Conservation (phyloP, 192 early-diverging fungal genomes). For the Dispira parvispora region DNA sequence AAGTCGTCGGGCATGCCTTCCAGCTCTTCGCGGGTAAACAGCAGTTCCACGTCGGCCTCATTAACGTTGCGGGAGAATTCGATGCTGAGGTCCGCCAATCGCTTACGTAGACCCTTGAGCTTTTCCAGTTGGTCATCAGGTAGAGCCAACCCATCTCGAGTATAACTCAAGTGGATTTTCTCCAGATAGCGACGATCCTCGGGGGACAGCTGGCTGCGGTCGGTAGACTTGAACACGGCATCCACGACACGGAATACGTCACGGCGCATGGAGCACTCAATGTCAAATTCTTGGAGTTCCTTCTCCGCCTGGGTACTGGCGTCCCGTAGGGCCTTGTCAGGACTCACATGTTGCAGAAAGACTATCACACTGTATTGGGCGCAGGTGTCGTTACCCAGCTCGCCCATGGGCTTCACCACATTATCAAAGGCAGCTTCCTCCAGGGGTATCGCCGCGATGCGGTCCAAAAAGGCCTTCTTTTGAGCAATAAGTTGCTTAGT, state of each 20-base stretch:
- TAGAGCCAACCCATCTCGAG: slow-evolving; percentile 55
- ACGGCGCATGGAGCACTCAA: slow-evolving; percentile 42
- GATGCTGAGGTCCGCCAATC: slow-evolving; percentile 46
- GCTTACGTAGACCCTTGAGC: slow-evolving; percentile 44
- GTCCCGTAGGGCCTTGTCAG: slow-evolving; percentile 43
- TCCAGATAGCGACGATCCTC: slow-evolving; percentile 54
- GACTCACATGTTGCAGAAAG: slow-evolving; percentile 27
- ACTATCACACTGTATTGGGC: slow-evolving; percentile 20
- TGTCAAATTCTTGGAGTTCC: slow-evolving; percentile 32
- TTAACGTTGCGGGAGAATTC: slow-evolving; percentile 55
- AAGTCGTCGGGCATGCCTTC: slow-evolving; percentile 58
- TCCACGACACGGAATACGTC: slow-evolving; percentile 44
- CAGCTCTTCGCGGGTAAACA: slow-evolving; percentile 37
- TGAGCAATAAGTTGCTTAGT: slow-evolving; percentile 18
- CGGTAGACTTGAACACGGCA: slow-evolving; percentile 28
- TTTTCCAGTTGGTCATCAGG: slow-evolving; percentile 36
- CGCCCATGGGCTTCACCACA: slow-evolving; percentile 23
- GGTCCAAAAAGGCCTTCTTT: slow-evolving; percentile 20
- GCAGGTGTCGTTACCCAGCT: slow-evolving; percentile 20
- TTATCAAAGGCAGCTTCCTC: slow-evolving; percentile 24
- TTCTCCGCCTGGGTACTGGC: slow-evolving; percentile 46
- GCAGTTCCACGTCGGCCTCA: slow-evolving; percentile 38
- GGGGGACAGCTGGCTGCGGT: slow-evolving; percentile 20
- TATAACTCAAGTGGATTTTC: slow-evolving; percentile 45
- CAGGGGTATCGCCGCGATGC: slow-evolving; percentile 16